Conservation (phyloP, 768 basidiomycete genomes). For the Melanogaster broomeanus region DNA sequence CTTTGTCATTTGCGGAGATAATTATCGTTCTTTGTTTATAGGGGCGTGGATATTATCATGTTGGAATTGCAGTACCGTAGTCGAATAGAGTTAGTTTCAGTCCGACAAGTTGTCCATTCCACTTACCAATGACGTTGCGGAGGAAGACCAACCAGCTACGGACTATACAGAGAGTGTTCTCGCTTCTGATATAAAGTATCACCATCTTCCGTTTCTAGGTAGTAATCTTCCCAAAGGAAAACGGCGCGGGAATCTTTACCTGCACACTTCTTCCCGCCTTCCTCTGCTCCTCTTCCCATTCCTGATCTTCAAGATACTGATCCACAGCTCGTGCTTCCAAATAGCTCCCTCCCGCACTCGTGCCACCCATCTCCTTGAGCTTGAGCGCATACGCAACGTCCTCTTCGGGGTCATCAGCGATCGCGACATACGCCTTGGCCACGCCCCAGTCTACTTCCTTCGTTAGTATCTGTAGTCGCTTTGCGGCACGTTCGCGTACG, state of each 20-base stretch:
- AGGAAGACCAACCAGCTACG: too few relatives aligned
- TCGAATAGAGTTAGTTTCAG: too few relatives aligned
- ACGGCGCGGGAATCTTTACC: background rate
- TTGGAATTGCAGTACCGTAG: too few relatives aligned
- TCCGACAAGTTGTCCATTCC: too few relatives aligned
- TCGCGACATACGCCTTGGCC: slow-evolving; percentile 68
- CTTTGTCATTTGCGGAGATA: too few relatives aligned
- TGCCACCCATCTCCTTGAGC: slow-evolving; percentile 24
- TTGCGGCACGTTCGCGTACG: slow-evolving; percentile 57
- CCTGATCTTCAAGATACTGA: slow-evolving; percentile 64
- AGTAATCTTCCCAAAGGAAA: background rate
- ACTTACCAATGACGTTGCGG: too few relatives aligned
- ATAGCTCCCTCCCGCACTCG: slow-evolving; percentile 7
- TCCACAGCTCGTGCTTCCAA: slow-evolving; percentile 56
- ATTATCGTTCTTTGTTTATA: too few relatives aligned
- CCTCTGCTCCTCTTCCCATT: slow-evolving; percentile 57
- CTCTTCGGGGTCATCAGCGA: slow-evolving; percentile 47
- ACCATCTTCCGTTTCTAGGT: background rate
- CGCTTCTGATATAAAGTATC: too few relatives aligned
- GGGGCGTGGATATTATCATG: too few relatives aligned
- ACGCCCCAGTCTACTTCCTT: slow-evolving; percentile 71
- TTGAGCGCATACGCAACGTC: slow-evolving; percentile 21
- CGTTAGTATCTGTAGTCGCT: slow-evolving; percentile 60
- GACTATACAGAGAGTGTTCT: too few relatives aligned
- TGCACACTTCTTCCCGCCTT: slow-evolving; percentile 25